A percentile compares a stretch with the other conserved stretches of the same genome.
Conservation (phyloP, 805 yeast genomes). For the Saturnispora kantuleensis region DNA sequence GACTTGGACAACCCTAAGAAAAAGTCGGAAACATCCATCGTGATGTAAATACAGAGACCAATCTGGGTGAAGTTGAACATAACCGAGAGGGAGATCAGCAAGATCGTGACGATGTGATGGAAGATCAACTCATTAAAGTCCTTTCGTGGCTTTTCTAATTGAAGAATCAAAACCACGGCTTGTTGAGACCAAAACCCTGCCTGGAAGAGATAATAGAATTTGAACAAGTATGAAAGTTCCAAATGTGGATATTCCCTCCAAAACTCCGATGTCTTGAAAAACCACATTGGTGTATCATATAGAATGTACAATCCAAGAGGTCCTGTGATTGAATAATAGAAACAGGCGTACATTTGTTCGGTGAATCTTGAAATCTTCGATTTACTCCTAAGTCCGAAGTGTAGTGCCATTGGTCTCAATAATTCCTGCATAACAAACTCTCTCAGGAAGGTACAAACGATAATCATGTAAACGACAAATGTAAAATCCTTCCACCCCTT, state of each 20-base stretch:
- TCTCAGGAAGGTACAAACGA: constrained; percentile 82
- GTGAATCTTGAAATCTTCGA: constrained; percentile 68
- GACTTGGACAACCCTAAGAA: constrained; percentile 78
- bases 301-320: constrained; percentile 86
- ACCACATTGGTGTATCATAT: constrained; percentile 81
- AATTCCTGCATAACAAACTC: constrained; percentile 84
- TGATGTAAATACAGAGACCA: constrained; percentile 82
- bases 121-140: constrained; percentile 85
- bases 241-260: constrained; percentile 78
- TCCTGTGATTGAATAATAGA: constrained; percentile 73
- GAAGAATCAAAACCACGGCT: constrained; percentile 69
- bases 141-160: constrained; percentile 89
- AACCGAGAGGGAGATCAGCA: constrained; percentile 77
- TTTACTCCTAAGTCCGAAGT: constrained; percentile 40
- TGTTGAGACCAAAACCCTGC: constrained; percentile 99
- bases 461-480: constrained; percentile 70
- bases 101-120: constrained; percentile 88
- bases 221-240: constrained; percentile 58
- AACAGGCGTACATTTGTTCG: constrained; percentile 83
- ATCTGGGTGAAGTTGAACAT: constrained; percentile 95
- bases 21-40: constrained; percentile 95
- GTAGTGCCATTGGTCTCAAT: constrained; percentile 59
- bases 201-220: constrained; percentile 78
- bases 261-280: constrained; percentile 73
- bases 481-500: constrained; percentile 79